Evolutionary conservation across 306 rosid genomes (phyloP), one percentile per base, ranked within the genome.

Genomic region (Herpetospermum pedunculosum): DNA sequence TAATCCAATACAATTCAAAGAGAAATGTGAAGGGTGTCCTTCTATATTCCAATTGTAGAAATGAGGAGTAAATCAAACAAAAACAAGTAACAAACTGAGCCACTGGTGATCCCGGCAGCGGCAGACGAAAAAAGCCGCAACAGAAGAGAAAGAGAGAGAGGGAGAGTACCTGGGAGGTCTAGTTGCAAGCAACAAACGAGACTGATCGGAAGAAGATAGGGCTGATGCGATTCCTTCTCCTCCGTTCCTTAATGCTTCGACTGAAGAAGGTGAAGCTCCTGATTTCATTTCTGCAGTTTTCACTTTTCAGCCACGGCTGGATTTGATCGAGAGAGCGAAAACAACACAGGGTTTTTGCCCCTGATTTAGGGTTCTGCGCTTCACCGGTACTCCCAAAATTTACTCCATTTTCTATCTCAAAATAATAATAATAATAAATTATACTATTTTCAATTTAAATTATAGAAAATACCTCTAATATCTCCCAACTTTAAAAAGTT

Each of bases 181-280:
- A 25, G 58, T 9, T 16, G 48, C 48, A 16, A 70, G 75, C 40
- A 70, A 70, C 7, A 47, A 23, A 70, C 6, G 57, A 46, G 59
- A 43, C 21, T 26, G 58, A 47, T 47, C 58, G 13, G 75, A 70
- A 50, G 75, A 46, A 47, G 75, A 70, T 14, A 70, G 35, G 30
- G 57, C 21, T 13, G 75, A 41, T 16, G 57, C 48, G 30, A 70
- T 34, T 48, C 40, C 57, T 8, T 52, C 55, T 46, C 75, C 54
- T 21, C 35, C 75, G 46, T 25, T 70, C 12, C 48, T 44, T 10
- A 44, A 70, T 44, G 55, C 74, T 44, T 70, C 38, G 14, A 46
- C 19, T 25, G 75, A 70, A 41, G 75, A 70, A 26, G 73, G n/a
- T 11, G 47, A 64, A 40, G 73, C 25, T 2, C 5, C 52, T 12